A percentile compares a stretch with the other conserved stretches of the same genome.
These are phyloP conservation scores for Colletotrichum nymphaeae DNA, from an alignment of 2,329 filamentous ascomycete genomes.

Conservation along the genomic window DNA sequence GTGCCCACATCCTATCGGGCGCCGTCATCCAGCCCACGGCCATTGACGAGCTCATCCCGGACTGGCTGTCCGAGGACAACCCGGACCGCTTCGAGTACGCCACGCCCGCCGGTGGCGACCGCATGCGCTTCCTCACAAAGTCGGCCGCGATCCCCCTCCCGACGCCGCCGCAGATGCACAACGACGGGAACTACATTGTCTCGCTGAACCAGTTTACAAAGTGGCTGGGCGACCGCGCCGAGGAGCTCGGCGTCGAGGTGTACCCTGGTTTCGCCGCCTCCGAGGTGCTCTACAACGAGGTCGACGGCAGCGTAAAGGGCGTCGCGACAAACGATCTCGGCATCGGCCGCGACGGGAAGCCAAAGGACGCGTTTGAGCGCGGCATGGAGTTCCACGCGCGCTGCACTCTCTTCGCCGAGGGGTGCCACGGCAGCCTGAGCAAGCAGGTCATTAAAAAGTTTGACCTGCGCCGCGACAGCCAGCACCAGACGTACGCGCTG, in stretches of 20 bases:
- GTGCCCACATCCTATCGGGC: conserved; percentile 94
- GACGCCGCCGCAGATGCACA: conserved; percentile 96
- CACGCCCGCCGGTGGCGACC: conserved; percentile 85
- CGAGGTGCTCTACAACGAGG: conserved; percentile 82
- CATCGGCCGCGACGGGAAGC: conserved; percentile 81
- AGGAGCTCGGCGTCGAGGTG: conserved; percentile 94
- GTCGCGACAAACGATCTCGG: conserved; percentile 97
- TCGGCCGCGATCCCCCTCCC: conserved; percentile 82
- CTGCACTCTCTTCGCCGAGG: conserved; percentile 92
- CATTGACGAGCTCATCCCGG: conserved; percentile 89
- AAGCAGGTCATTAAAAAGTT: conserved; percentile 97
- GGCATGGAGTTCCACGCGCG: conserved; percentile 98
- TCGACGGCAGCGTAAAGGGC: conserved; percentile 89
- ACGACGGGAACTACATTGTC: conserved; percentile 97
- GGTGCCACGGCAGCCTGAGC: conserved; percentile 93
- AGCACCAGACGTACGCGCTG: conserved; percentile 94
- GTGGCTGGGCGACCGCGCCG: conserved; percentile 96
- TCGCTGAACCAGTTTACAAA: conserved; percentile 94
- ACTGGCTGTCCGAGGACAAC: conserved; percentile 93
- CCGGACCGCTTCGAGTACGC: conserved; percentile 87
- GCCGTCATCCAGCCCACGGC: conserved; percentile 93
- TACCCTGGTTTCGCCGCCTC: conserved; percentile 96
- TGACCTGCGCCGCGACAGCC: conserved; percentile 86
- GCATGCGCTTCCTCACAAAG: conserved; percentile 95
- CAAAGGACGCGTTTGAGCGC: conserved; percentile 91